Conservation (phyloP, 2,329 filamentous ascomycete species). For the Thelonectria olida region DNA sequence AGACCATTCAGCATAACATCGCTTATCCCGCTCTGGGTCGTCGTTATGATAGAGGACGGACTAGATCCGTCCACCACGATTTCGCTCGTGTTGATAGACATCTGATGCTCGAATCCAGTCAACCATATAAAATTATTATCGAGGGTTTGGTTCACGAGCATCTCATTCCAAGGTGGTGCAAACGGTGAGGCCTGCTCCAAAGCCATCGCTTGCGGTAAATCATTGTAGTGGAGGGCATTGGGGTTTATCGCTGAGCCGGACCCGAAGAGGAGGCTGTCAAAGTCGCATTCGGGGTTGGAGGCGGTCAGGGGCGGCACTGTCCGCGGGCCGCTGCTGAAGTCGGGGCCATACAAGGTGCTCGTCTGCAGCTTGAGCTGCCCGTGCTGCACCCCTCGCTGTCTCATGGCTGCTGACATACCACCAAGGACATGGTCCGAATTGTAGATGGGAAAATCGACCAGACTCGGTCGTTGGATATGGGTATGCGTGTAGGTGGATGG, state of each 20-base stretch:
- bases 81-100: constrained; percentile 77
- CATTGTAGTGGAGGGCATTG: constrained; percentile 83
- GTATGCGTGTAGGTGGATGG: constrained; percentile 67
- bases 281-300: constrained; percentile 65
- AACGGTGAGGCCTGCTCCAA: constrained; percentile 72
- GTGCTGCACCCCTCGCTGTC: constrained; percentile 72
- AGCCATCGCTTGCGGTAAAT: constrained; percentile 75
- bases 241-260: constrained; percentile 73
- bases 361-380: constrained; percentile 87
- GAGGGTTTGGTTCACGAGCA: constrained; percentile 65
- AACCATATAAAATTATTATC: constrained; percentile 88
- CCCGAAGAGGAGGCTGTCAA: constrained; percentile 70
- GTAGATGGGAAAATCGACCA: constrained; percentile 72
- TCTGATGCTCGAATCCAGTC: constrained; percentile 80
- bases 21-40: constrained; percentile 89
- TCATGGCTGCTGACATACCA: constrained; percentile 76
- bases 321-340: constrained; percentile 74
- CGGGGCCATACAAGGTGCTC: constrained; percentile 70
- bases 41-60: constrained; percentile 93
- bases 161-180: constrained; percentile 65
- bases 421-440: constrained; percentile 70
- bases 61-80: constrained; percentile 91
- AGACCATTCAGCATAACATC: constrained; percentile 90
- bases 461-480: constrained; percentile 79
- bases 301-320: constrained; percentile 78